Conservation (phyloP, 2,329 filamentous ascomycete species). For the Apiospora koreana region DNA sequence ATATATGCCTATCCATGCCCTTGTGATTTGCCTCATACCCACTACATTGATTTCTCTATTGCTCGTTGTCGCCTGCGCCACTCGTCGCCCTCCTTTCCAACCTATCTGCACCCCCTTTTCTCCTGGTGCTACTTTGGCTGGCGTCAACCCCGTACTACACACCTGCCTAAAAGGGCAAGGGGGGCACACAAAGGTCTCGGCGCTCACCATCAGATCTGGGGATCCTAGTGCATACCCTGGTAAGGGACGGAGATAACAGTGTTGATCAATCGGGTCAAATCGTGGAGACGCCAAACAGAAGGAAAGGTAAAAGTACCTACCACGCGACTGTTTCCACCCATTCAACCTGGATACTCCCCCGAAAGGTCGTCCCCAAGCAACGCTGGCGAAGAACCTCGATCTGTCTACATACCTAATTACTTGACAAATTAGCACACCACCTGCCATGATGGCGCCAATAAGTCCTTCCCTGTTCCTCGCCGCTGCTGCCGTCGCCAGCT, state of each 20-base stretch:
- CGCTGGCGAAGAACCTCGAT: neutral
- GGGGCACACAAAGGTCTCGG: neutral
- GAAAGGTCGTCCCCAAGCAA: neutral
- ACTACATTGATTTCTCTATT: too few relatives aligned
- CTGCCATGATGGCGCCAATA: neutral
- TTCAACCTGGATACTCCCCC: neutral
- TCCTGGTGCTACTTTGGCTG: neutral
- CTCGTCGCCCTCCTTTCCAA: neutral
- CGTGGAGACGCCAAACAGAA: neutral
- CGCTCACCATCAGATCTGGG: neutral
- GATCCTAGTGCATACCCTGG: neutral
- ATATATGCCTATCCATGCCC: too few relatives aligned
- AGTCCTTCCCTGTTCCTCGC: neutral
- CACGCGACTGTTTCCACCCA: neutral
- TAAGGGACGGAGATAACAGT: neutral
- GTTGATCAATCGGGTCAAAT: neutral
- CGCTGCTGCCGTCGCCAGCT: neutral
- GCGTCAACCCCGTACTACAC: neutral
- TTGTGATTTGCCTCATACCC: neutral
- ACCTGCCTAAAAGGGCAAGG: slow-evolving; percentile 1
- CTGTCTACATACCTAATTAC: neutral
- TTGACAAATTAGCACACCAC: neutral
- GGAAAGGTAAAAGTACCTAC: neutral
- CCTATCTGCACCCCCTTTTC: neutral
- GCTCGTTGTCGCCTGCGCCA: neutral